Evolutionary conservation across 768 basidiomycete genomes (phyloP).

Genomic region (Agrocybe chaxingu): DNA sequence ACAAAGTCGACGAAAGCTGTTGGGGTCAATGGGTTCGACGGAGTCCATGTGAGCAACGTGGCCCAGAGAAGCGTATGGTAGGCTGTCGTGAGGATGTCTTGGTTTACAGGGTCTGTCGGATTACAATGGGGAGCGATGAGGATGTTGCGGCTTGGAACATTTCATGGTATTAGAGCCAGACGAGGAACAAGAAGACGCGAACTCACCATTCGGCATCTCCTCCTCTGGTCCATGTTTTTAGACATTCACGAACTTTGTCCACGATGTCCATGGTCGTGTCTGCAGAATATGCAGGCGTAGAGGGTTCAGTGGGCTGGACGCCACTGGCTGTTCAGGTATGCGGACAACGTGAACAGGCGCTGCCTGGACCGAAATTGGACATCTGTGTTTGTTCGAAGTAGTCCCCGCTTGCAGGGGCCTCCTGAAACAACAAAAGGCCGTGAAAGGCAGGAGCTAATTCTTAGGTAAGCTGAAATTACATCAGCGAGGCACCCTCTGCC

Average conservation of each 20-base stretch:
- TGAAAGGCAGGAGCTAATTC: no score
- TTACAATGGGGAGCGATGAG: constrained; percentile 60
- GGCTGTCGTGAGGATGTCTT: constrained; percentile 58
- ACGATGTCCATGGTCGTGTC: constrained; percentile 55
- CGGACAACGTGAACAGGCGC: constrained; percentile 9
- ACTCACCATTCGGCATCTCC: constrained; percentile 65
- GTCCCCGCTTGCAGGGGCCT: constrained; percentile 17
- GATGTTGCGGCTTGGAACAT: constrained; percentile 50
- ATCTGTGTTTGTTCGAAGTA: constrained; percentile 9
- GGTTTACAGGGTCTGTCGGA: constrained; percentile 46
- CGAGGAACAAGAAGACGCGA: constrained; percentile 9
- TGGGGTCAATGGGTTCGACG: constrained; percentile 43
- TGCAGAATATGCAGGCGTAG: constrained; percentile 1
- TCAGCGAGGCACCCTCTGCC: no score
- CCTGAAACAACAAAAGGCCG: constrained; percentile 7
- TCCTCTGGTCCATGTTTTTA: constrained; percentile 53
- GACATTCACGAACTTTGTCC: constrained; percentile 43
- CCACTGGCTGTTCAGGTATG: constrained; percentile 6
- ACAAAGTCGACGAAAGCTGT: constrained; percentile 60
- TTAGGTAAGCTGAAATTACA: no score
- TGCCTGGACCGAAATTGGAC: constrained; percentile 11
- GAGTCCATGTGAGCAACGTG: constrained; percentile 53
- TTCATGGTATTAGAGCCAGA: constrained; percentile 7
- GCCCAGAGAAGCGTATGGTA: constrained; percentile 69
- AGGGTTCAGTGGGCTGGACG: constrained; percentile 5